Base-by-base conservation (phyloP, 495 filamentous ascomycete species). In the Aspergillus diversus region DNA sequence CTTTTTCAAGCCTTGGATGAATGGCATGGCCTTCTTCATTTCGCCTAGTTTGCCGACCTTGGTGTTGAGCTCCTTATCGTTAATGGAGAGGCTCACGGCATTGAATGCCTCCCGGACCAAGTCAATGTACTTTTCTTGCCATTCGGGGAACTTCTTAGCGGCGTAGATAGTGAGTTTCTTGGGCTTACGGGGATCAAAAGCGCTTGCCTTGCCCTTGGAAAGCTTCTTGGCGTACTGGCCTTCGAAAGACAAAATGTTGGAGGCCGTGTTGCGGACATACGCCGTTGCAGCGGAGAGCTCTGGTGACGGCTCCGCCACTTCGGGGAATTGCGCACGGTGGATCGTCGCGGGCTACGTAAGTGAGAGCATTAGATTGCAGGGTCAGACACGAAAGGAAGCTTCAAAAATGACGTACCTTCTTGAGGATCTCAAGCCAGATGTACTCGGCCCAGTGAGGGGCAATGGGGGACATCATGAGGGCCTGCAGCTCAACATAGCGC, bases 21-120 rank as follows among this genome's bases (percentile, higher is more conserved):
- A 99, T 5, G 96, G 96, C 95, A 98, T 98, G 32, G 92, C 94
- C 76, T 94, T 92, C 86, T 99, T 99, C 84, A 90, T 91, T 77
- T 97, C 94, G 33, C 85, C 83, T 69, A 95, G 84, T 78, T 93
- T 93, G 67, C 83, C 84, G 21, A 94, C 84, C 68, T 87, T 84
- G 55, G 84, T 84, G 67, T 85, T 91, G 17, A 97, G 78, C 57
- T 84, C 85, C 80, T 95, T 96, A 69, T 96, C 92, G 64, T 96
- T 87, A 66, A 90, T 72, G 27, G 71, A 72, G 61, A 91, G 63
- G 61, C 70, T 84, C 46, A 84, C 61, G 39, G 74, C 65, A 59
- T 85, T 78, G 66, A 90, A 90, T 37, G 85, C 77, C 61, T 89
- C 83, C 58, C 88, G 86, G 16, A 96, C 83, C 21, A 97, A 80